Base-by-base conservation (phyloP, 495 filamentous ascomycete genomes). In the Daldinia caldariorum region DNA sequence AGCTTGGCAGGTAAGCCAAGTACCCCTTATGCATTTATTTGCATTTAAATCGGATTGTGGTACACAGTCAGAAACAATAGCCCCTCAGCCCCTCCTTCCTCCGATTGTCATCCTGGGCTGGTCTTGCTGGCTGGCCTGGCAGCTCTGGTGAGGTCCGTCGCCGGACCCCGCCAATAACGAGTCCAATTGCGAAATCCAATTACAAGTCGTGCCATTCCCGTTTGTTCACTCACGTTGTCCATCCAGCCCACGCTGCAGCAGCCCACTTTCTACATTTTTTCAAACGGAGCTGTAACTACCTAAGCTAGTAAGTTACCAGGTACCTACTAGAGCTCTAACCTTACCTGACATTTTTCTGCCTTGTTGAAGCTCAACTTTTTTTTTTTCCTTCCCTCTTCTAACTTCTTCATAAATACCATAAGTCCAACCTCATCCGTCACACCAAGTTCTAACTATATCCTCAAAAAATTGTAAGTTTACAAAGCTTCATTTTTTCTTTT, bases 221-320 rank as follows among this genome's bases (percentile, higher is more conserved):
- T 68, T 72, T 72, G 60, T 58, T 58, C 58, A 51, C 63, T 72
- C 69, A 72, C 69, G 69, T 67, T 72, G 69, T 72, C 69, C 64
- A 64, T 57, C 35, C 63, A 67, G 63, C 55, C 69, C 63, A 61
- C 63, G 58, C 58, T 41, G 53, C 20, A 53, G 63, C 68, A 66
- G 58, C 58, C 64, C 60, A 68, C 69, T 62, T 26, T 26, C 26
- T 59, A 31, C 43, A 56, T 26, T 26, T 56, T 26, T 26, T 56
- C 68, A 57, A 66, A 53, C 43, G 20, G 43, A 38, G 29, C 50
- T 14, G 29, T 47, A n/a, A n/a, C n/a, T 14, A 43, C 32, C 50
- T n/a, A n/a, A n/a, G n/a, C n/a, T n/a, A 26, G 26, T 26, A 26
- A 26, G 26, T 26, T 14, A 43, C 32, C 50, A 39, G 32, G 12